Evolutionary conservation across 495 filamentous ascomycete species (phyloP).

Genomic region (Thermothielavioides terrestris): DNA sequence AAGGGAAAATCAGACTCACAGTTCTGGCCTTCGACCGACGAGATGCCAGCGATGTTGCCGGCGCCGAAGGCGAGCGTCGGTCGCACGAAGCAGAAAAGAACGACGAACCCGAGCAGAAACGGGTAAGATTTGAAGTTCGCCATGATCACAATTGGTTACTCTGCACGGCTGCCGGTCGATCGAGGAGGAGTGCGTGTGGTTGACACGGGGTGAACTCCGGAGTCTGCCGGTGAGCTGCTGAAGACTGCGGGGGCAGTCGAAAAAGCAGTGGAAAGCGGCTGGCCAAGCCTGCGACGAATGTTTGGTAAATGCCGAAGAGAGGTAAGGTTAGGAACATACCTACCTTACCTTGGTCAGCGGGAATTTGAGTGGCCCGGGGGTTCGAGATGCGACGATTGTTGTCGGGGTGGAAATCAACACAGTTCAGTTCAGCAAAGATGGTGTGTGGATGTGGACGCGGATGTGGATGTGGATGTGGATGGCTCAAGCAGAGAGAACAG

Average conservation of each 20-base stretch:
- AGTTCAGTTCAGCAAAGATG: too few relatives aligned
- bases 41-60: constrained; percentile 70
- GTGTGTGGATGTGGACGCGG: too few relatives aligned
- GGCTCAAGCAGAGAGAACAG: not conserved
- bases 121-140: constrained; percentile 33
- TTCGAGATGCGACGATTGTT: constrained; percentile 1
- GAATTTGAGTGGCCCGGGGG: not conserved
- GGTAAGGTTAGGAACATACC: too few relatives aligned
- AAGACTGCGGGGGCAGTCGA: not conserved
- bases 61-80: constrained; percentile 77
- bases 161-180: not conserved
- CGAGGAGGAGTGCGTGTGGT: not conserved
- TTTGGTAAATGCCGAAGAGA: too few relatives aligned
- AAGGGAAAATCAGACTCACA: constrained; percentile 38
- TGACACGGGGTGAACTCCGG: too few relatives aligned
- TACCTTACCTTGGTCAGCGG: too few relatives aligned
- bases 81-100: constrained; percentile 52
- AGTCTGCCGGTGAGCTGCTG: too few relatives aligned
- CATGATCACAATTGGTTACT: constrained; percentile 26
- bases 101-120: constrained; percentile 38
- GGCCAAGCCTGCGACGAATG: too few relatives aligned
- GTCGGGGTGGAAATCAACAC: not conserved
- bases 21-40: constrained; percentile 73
- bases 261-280: not conserved
- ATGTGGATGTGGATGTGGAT: not conserved